Percentiles rank a stretch among this genome's conserved stretches.
Conservation (phyloP, 2,329 filamentous ascomycete genomes). For the Trichophyton rubrum region DNA sequence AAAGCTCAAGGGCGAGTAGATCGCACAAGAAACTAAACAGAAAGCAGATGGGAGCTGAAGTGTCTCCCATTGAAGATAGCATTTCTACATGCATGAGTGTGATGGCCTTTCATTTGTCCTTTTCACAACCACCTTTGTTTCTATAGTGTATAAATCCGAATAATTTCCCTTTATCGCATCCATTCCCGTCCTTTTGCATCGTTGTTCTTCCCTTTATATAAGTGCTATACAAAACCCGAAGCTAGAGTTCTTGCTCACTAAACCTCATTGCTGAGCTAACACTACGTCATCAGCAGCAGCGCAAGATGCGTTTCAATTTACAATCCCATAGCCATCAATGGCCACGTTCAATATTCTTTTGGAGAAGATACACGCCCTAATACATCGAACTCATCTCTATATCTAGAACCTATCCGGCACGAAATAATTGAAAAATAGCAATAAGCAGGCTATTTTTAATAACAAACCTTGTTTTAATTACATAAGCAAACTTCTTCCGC, state of each 20-base stretch:
- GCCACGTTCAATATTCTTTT: not conserved
- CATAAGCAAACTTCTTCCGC: not conserved
- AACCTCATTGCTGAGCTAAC: not conserved
- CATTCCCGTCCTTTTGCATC: not conserved
- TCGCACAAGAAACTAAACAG: not conserved
- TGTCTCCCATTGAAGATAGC: not conserved
- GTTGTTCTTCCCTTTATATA: not conserved
- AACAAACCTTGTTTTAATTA: not conserved
- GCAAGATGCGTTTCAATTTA: not conserved
- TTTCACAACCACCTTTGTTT: conserved; percentile 1
- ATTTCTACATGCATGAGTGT: conserved; percentile 1
- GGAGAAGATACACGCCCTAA: not conserved
- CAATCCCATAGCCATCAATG: not conserved
- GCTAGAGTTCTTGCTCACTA: not conserved
- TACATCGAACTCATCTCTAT: not conserved
- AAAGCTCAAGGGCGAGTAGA: conserved; percentile 53
- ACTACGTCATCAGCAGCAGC: not conserved
- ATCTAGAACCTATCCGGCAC: not conserved
- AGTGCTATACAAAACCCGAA: not conserved
- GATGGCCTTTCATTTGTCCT: conserved; percentile 2
- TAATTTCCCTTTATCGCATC: not conserved
- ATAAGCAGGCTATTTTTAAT: not conserved
- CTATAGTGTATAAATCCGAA: conserved; percentile 2
- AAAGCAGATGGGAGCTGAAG: conserved; percentile 4
- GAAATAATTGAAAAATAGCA: not conserved